Percentiles rank a stretch among this genome's conserved stretches.
These are phyloP conservation scores for Fraxinus xanthoxyloides DNA, from an alignment of 305 asterid species.

Conservation along the genomic window DNA sequence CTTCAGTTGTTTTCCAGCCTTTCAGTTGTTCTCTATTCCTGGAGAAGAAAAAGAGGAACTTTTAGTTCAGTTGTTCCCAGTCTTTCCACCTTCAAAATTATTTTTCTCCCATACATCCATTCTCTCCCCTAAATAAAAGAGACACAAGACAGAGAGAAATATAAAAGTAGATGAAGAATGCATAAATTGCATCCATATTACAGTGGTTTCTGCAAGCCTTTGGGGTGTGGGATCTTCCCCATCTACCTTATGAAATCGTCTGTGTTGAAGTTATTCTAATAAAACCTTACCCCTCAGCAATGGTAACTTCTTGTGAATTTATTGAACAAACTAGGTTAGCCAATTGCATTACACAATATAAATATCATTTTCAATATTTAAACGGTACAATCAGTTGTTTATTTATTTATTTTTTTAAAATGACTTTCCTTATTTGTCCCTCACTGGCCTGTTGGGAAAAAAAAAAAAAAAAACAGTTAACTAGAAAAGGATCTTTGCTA, in stretches of 20 bases:
- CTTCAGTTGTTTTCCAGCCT: conserved; percentile 4
- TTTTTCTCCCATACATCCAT: neutral
- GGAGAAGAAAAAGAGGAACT: neutral
- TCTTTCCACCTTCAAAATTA: neutral
- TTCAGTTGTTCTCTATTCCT: neutral
- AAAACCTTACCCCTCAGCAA: neutral
- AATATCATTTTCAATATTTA: neutral
- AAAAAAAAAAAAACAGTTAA: neutral
- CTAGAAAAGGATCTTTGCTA: neutral
- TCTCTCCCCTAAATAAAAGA: neutral
- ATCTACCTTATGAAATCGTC: neutral
- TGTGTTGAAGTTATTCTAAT: neutral
- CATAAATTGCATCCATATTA: neutral
- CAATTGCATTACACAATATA: neutral
- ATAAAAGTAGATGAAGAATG: neutral
- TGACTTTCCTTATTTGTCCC: neutral
- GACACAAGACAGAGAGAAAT: neutral
- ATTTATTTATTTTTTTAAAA: neutral
- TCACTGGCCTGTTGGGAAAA: neutral
- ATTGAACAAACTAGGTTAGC: neutral
- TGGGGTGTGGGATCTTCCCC: neutral
- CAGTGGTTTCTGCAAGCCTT: neutral
- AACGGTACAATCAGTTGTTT: neutral
- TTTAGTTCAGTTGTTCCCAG: neutral
- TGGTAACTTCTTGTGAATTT: neutral